Evolutionary conservation across 129 eudicot genomes (phyloP).

Genomic region (Mikania micrantha): DNA sequence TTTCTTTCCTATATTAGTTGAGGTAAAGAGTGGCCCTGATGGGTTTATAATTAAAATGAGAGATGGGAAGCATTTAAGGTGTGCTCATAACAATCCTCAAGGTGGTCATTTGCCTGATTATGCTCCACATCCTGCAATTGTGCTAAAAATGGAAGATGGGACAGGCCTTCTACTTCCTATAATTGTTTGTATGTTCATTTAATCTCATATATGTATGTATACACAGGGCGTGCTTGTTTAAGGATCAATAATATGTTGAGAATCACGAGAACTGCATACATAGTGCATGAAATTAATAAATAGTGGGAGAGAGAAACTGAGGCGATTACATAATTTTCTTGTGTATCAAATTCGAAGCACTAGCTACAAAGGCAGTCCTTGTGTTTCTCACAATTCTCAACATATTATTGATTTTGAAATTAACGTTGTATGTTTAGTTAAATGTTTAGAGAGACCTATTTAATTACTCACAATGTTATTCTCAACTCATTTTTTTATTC

Average conservation of each 20-base stretch:
- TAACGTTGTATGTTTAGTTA: not conserved
- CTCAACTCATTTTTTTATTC: constrained; percentile 12
- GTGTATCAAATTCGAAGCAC: too few species aligned
- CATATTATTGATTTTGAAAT: too few species aligned
- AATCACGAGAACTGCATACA: too few species aligned
- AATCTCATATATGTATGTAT: not conserved
- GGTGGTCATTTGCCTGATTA: constrained; percentile 66
- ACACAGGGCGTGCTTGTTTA: too few species aligned
- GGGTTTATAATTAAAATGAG: constrained; percentile 90
- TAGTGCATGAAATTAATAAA: too few species aligned
- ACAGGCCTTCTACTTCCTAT: constrained; percentile 85
- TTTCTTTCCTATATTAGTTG: constrained; percentile 43
- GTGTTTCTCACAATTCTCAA: too few species aligned
- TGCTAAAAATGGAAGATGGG: constrained; percentile 93
- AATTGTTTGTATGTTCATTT: constrained; percentile 62
- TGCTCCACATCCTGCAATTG: constrained; percentile 92
- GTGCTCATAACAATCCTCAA: constrained; percentile 80
- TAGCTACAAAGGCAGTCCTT: too few species aligned
- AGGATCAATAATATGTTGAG: too few species aligned
- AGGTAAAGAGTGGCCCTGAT: constrained; percentile 77
- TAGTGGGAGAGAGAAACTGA: too few species aligned
- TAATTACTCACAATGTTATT: not conserved
- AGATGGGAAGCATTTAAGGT: constrained; percentile 70
- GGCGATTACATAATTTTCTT: too few species aligned
- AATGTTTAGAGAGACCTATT: not conserved